These are phyloP conservation scores for Thelonectria blattea DNA, from an alignment of 2,329 filamentous ascomycete genomes.

Conservation along the genomic window DNA sequence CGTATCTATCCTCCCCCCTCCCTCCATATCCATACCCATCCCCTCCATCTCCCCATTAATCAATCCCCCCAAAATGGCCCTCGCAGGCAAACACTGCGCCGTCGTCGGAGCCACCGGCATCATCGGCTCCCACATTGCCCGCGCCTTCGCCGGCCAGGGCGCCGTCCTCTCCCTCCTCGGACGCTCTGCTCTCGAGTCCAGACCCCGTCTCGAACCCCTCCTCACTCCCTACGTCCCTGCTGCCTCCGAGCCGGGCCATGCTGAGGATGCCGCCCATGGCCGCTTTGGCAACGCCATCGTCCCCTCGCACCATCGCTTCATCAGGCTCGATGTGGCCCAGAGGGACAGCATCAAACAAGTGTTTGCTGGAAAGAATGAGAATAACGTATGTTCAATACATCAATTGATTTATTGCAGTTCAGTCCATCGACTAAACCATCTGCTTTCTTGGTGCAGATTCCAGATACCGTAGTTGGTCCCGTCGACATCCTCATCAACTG, in stretches of 20 bases:
- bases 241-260: constrained; percentile 2
- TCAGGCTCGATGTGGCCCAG: constrained; percentile 43
- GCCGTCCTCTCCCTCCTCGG: constrained; percentile 67
- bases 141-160: constrained; percentile 67
- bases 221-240: constrained; percentile 36
- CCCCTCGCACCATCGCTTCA: constrained; percentile 42
- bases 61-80: constrained; percentile 29
- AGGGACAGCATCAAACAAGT: constrained; percentile 39
- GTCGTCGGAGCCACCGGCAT: constrained; percentile 74
- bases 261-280: background rate
- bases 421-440: background rate
- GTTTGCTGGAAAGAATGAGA: constrained; percentile 32
- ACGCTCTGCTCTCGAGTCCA: constrained; percentile 56
- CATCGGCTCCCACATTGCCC: constrained; percentile 72
- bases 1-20: background rate
- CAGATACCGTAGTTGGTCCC: constrained; percentile 38
- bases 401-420: background rate
- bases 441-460: constrained; percentile 7
- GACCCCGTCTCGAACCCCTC: constrained; percentile 46
- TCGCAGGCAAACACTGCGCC: constrained; percentile 59
- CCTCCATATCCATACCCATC: background rate
- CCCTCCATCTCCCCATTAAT: too few relatives aligned
- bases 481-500: constrained; percentile 76
- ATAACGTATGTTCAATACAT: constrained; percentile 18
- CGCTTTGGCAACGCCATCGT: constrained; percentile 9